Percentiles rank a stretch among this genome's conserved stretches.
These are phyloP conservation scores for Coriolopsis trogii DNA, from an alignment of 1,284 basidiomycete species.

Conservation along the genomic window DNA sequence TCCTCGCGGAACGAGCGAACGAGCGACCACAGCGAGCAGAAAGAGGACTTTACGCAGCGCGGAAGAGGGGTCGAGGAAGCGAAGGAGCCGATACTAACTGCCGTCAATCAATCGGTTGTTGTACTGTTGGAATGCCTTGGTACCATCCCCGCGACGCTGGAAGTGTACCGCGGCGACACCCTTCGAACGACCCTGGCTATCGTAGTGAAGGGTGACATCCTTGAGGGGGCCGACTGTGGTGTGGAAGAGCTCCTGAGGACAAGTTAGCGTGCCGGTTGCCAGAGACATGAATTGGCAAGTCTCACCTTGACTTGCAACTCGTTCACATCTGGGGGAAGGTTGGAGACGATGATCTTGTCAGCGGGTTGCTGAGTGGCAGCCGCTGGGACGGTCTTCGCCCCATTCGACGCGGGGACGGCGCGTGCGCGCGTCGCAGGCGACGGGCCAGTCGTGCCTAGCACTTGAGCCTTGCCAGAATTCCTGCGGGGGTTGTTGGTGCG, in stretches of 20 bases:
- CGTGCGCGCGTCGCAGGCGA: slow-evolving; percentile 57
- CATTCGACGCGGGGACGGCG: slow-evolving; percentile 38
- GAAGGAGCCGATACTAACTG: slow-evolving; percentile 88
- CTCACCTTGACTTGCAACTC: slow-evolving; percentile 89
- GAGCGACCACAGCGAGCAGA: slow-evolving; percentile 21
- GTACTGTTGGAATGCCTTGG: slow-evolving; percentile 92
- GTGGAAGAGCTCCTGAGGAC: slow-evolving; percentile 85
- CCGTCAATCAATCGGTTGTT: slow-evolving; percentile 99
- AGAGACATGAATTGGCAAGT: slow-evolving; percentile 29
- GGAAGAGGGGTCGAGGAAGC: slow-evolving; percentile 34
- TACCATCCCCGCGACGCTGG: slow-evolving; percentile 85
- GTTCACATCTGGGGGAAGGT: slow-evolving; percentile 93
- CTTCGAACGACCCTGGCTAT: slow-evolving; percentile 84
- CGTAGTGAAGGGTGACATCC: slow-evolving; percentile 86
- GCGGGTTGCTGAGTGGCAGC: slow-evolving; percentile 48
- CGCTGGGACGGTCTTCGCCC: slow-evolving; percentile 40
- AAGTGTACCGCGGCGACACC: slow-evolving; percentile 91
- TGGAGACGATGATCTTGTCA: slow-evolving; percentile 96
- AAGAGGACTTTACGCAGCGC: slow-evolving; percentile 17
- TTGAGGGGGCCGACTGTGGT: slow-evolving; percentile 89
- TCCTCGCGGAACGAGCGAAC: slow-evolving; percentile 6
- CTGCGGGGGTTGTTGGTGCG: slow-evolving; percentile 50
- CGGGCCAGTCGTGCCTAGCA: slow-evolving; percentile 55
- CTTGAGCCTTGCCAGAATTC: slow-evolving; percentile 45
- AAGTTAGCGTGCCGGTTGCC: neutral